A percentile compares a stretch with the other conserved stretches of the same genome.
Evolutionary conservation across 1,284 basidiomycete species (phyloP).

Genomic region (Cutaneotrichosporon cavernicola): DNA sequence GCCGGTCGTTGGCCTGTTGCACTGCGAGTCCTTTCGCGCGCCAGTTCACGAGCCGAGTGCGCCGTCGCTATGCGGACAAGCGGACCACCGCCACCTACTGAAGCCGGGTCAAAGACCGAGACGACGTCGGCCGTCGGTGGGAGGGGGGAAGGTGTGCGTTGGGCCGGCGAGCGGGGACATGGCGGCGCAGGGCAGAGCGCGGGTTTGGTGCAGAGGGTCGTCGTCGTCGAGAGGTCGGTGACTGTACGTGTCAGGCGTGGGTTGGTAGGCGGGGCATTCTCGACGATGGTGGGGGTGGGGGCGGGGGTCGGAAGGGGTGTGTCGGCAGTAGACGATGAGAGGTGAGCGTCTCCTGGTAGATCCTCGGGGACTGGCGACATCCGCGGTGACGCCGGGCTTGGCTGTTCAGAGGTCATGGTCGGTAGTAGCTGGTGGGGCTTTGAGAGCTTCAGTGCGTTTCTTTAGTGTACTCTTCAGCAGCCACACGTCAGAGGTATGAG

Average conservation of each 20-base stretch:
- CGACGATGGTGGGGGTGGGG: not conserved
- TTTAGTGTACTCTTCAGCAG: too few species aligned
- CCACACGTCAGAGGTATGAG: too few species aligned
- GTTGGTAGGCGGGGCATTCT: not conserved
- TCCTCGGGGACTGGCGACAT: too few species aligned
- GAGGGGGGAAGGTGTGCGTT: slow-evolving; percentile 11
- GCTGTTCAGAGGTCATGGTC: too few species aligned
- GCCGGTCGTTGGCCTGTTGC: slow-evolving; percentile 2
- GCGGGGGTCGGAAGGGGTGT: too few species aligned
- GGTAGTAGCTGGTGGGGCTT: too few species aligned
- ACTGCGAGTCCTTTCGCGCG: not conserved
- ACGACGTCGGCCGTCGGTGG: slow-evolving; percentile 34
- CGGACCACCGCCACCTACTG: slow-evolving; percentile 41
- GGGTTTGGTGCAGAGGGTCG: not conserved
- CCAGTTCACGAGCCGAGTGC: slow-evolving; percentile 20
- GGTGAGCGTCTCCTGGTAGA: too few species aligned
- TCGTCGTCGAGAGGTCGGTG: slow-evolving; percentile 5
- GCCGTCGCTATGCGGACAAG: slow-evolving; percentile 38
- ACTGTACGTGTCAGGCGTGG: not conserved
- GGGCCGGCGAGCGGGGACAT: not conserved
- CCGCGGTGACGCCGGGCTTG: too few species aligned
- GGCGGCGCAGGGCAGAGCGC: not conserved
- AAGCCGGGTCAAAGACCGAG: slow-evolving; percentile 40
- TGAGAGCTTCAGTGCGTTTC: too few species aligned
- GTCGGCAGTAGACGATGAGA: too few species aligned